A percentile compares a stretch with the other conserved stretches of the same genome.
Evolutionary conservation across 2,329 filamentous ascomycete genomes (phyloP).

Genomic region (Scedosporium boydii): DNA sequence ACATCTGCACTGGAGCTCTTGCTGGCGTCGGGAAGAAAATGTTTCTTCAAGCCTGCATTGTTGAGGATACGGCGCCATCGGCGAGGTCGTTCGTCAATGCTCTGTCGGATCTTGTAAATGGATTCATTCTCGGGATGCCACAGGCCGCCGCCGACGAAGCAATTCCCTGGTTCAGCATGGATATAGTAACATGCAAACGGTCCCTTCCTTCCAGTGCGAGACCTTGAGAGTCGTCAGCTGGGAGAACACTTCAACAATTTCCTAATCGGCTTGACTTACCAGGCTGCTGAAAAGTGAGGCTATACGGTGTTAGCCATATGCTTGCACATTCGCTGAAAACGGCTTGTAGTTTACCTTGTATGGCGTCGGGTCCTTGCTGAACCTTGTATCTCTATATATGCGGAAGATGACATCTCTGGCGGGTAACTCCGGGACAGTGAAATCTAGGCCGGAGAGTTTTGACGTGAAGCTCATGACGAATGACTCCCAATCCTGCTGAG

Average conservation of each 20-base stretch:
- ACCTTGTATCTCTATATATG: slow-evolving; percentile 79
- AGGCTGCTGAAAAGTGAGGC: slow-evolving; percentile 77
- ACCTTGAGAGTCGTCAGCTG: slow-evolving; percentile 33
- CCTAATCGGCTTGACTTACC: slow-evolving; percentile 29
- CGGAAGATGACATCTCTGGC: slow-evolving; percentile 79
- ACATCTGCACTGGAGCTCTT: slow-evolving; percentile 31
- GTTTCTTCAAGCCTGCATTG: slow-evolving; percentile 48
- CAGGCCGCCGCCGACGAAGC: slow-evolving; percentile 71
- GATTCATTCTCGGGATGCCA: slow-evolving; percentile 66
- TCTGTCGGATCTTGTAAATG: slow-evolving; percentile 58
- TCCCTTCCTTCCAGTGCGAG: slow-evolving; percentile 76
- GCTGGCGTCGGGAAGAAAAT: slow-evolving; percentile 46
- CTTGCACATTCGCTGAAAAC: neutral
- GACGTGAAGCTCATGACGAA: slow-evolving; percentile 67
- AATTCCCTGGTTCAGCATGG: slow-evolving; percentile 63
- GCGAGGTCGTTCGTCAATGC: slow-evolving; percentile 64
- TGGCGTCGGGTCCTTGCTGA: slow-evolving; percentile 74
- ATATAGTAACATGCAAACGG: slow-evolving; percentile 85
- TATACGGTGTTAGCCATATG: slow-evolving; percentile 19
- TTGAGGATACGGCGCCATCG: slow-evolving; percentile 60
- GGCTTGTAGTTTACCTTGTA: slow-evolving; percentile 58
- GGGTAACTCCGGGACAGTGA: slow-evolving; percentile 78
- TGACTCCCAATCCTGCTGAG: slow-evolving; percentile 71
- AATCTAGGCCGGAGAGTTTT: slow-evolving; percentile 61
- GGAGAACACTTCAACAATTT: slow-evolving; percentile 13